phyloP scores from a whole-genome alignment of 2,329 filamentous ascomycete genomes.

The Onygena corvina region DNA sequence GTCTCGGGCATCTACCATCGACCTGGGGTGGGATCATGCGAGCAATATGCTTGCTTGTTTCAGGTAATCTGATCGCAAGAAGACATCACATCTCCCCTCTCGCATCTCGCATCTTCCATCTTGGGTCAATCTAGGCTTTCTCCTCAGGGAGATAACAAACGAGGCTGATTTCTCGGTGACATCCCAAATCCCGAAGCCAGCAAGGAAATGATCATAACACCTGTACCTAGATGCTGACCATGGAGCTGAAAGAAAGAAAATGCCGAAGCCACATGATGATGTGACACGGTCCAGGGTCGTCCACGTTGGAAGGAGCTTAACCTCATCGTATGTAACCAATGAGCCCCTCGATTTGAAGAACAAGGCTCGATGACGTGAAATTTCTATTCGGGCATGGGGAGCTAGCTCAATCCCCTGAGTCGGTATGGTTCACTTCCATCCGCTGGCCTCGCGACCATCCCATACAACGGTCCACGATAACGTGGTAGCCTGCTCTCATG shows the following conservation, averaged over 20 bases:
- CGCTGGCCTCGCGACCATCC: neutral
- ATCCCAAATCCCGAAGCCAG: neutral
- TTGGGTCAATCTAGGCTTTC: no score
- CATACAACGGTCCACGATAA: neutral
- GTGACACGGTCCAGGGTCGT: neutral
- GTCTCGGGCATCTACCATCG: neutral
- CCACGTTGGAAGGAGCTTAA: conserved; percentile 1
- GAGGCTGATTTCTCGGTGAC: no score
- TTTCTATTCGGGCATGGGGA: neutral
- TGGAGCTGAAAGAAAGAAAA: neutral
- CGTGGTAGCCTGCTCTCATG: neutral
- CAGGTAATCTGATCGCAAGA: neutral
- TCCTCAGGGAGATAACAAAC: no score
- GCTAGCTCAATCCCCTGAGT: neutral
- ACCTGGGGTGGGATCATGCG: neutral
- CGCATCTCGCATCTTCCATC: no score
- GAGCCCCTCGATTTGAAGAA: neutral
- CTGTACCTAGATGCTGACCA: neutral
- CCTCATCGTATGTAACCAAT: neutral
- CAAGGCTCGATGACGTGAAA: neutral
- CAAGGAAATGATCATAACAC: neutral
- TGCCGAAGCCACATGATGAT: neutral
- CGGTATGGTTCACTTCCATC: neutral
- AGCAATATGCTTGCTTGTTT: neutral
- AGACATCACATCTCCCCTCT: neutral